A percentile compares a stretch with the other conserved stretches of the same genome.
Evolutionary conservation across 768 basidiomycete genomes (phyloP).

Genomic region (Mrakia blollopis): DNA sequence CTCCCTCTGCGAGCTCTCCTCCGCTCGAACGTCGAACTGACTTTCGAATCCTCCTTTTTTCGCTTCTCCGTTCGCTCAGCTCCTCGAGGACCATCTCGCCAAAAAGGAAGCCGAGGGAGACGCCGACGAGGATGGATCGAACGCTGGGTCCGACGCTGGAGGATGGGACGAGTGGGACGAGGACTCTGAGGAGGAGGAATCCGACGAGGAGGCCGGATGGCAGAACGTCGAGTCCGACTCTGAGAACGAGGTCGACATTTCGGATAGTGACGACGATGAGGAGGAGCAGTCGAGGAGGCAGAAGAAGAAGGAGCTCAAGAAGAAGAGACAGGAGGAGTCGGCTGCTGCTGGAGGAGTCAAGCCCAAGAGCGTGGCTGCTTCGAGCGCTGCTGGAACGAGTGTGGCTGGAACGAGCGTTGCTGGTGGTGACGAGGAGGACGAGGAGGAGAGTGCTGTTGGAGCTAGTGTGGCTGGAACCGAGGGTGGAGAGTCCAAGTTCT

Average conservation of each 20-base stretch:
- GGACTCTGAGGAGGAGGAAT: conserved; percentile 23
- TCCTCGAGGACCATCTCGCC: conserved; percentile 32
- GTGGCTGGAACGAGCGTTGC: conserved; percentile 21
- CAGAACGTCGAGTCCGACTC: conserved; percentile 33
- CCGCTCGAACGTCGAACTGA: too few relatives aligned
- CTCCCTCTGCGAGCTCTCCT: too few relatives aligned
- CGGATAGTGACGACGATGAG: conserved; percentile 31
- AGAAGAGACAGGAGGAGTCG: conserved; percentile 19
- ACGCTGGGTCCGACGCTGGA: conserved; percentile 14
- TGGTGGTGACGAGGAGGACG: conserved; percentile 20
- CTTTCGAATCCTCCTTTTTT: background rate
- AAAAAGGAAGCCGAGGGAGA: conserved; percentile 28
- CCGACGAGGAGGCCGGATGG: conserved; percentile 28
- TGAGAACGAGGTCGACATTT: conserved; percentile 31
- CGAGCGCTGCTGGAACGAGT: conserved; percentile 4
- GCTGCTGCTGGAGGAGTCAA: background rate
- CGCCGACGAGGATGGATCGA: background rate
- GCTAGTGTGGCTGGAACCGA: conserved; percentile 19
- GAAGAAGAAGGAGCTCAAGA: conserved; percentile 26
- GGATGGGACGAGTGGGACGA: conserved; percentile 33
- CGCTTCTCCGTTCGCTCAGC: background rate
- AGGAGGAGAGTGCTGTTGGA: conserved; percentile 5
- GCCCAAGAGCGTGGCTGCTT: background rate
- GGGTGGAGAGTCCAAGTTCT: conserved; percentile 19
- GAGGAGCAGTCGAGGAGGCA: conserved; percentile 31